Base-by-base conservation (phyloP, 805 yeast species). In the Kodamaea leandrae region DNA sequence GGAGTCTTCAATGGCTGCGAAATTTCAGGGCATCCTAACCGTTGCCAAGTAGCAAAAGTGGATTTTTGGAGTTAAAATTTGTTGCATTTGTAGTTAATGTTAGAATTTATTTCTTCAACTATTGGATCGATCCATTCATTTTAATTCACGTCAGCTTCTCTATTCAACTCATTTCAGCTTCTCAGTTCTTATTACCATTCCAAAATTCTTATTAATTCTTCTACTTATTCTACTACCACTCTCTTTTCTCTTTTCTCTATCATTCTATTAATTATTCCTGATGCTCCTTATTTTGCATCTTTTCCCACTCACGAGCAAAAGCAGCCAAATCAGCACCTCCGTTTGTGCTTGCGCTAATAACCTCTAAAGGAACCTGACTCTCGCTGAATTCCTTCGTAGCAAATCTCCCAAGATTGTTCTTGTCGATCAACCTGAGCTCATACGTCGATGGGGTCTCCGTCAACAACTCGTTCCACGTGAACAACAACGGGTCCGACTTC, bases 281-380 rank as follows among this genome's bases (percentile, higher is more conserved):
- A 12, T 18, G 15, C 10, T 18, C 34, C 20, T 14, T 18, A 10
- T 15, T 21, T 21, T 46, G 46, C 12, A 46, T 29, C 26, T 40
- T 37, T 19, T 52, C 54, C 88, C 88, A 83, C 43, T 78, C 71
- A 44, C 70, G 70, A 0, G 85, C 79, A 47, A 86, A 63, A 37
- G 83, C 89, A 9, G 77, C 80, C 75, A 88, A 82, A 0, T 83
- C 76, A 15, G 73, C 70, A 0, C 90, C 42, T 19, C 42, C 75
- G 50, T 84, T 81, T 51, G 79, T 53, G 24, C 86, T 72, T 2
- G 96, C 96, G 57, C 88, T 7, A 3, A 93, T 84, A 15, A 93
- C 79, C 54, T 93, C 99, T 39, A 76, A 72, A 0, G 99, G 99
- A 2, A 93, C 96, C 54, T 86, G 90, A 58, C 82, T 87, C 52